A percentile compares a stretch with the other conserved stretches of the same genome.
Evolutionary conservation across 306 rosid species (phyloP).

Genomic region (Lablab purpureus): DNA sequence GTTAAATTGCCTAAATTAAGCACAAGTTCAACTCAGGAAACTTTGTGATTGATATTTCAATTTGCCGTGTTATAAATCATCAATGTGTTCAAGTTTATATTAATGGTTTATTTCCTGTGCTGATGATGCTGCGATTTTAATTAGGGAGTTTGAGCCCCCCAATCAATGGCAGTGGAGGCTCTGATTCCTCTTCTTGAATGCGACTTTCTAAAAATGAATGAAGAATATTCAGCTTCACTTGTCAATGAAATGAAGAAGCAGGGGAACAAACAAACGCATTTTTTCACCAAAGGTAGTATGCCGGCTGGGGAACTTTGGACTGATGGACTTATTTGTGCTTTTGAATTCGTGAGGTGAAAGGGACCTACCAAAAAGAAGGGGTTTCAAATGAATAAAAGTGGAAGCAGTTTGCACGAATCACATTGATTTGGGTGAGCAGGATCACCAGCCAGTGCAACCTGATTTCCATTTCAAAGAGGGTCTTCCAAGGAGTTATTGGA

Average conservation of each 20-base stretch:
- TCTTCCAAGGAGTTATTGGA: slow-evolving; percentile 60
- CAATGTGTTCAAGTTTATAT: not conserved
- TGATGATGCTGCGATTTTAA: slow-evolving; percentile 34
- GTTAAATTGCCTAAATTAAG: not conserved
- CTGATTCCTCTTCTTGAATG: slow-evolving; percentile 52
- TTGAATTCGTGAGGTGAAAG: slow-evolving; percentile 52
- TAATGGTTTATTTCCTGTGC: slow-evolving; percentile 1
- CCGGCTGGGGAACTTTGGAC: slow-evolving; percentile 59
- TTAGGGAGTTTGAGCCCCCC: slow-evolving; percentile 10
- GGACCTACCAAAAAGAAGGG: slow-evolving; percentile 38
- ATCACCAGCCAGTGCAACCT: slow-evolving; percentile 15
- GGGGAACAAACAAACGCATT: slow-evolving; percentile 34
- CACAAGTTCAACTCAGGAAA: too few species aligned
- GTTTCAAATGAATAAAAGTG: slow-evolving; percentile 20
- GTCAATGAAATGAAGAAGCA: slow-evolving; percentile 46
- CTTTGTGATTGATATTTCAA: not conserved
- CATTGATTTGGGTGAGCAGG: slow-evolving; percentile 13
- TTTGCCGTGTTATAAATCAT: not conserved
- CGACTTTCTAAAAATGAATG: slow-evolving; percentile 12
- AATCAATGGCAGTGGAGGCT: slow-evolving; percentile 51
- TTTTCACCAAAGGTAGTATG: slow-evolving; percentile 28
- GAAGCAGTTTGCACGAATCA: slow-evolving; percentile 36
- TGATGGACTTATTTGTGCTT: slow-evolving; percentile 72
- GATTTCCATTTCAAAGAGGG: slow-evolving; percentile 39
- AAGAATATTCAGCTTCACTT: slow-evolving; percentile 32